Conservation (phyloP, 1,284 basidiomycete genomes). For the Apiotrichum akiyoshidainum region DNA sequence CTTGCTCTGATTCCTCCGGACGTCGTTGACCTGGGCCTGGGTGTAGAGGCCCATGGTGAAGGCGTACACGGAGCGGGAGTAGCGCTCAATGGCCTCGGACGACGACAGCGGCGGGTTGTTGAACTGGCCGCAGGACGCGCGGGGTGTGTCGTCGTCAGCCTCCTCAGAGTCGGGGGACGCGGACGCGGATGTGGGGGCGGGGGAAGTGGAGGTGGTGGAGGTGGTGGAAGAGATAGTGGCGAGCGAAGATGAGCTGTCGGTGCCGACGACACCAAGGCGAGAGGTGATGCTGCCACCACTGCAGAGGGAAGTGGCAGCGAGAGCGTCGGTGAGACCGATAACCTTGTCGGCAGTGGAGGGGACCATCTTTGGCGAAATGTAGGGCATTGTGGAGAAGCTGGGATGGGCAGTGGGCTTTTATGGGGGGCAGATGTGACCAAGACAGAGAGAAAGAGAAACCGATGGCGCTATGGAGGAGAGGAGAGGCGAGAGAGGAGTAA, state of each 20-base stretch:
- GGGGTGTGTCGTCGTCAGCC: not conserved
- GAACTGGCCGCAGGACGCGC: no score
- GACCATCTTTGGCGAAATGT: constrained; percentile 1
- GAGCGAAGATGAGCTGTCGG: not conserved
- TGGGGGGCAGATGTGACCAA: not conserved
- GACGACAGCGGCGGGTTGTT: no score
- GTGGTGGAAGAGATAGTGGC: not conserved
- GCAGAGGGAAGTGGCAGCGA: not conserved
- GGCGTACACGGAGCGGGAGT: constrained; percentile 6
- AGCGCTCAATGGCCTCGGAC: not conserved
- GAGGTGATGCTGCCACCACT: not conserved
- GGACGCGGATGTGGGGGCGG: not conserved
- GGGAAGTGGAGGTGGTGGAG: not conserved
- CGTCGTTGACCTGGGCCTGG: not conserved
- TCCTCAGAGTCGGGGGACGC: not conserved
- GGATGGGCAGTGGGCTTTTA: not conserved
- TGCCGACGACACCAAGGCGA: not conserved
- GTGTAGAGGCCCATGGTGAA: constrained; percentile 8
- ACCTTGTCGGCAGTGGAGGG: not conserved
- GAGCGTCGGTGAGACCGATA: not conserved
- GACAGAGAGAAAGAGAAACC: no score
- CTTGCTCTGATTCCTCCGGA: not conserved
- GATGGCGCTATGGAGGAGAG: no score
- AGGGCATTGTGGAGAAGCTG: not conserved
- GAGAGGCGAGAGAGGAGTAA: no score